Conservation (phyloP, 164 flowering plant species). For the Houttuynia cordata region DNA sequence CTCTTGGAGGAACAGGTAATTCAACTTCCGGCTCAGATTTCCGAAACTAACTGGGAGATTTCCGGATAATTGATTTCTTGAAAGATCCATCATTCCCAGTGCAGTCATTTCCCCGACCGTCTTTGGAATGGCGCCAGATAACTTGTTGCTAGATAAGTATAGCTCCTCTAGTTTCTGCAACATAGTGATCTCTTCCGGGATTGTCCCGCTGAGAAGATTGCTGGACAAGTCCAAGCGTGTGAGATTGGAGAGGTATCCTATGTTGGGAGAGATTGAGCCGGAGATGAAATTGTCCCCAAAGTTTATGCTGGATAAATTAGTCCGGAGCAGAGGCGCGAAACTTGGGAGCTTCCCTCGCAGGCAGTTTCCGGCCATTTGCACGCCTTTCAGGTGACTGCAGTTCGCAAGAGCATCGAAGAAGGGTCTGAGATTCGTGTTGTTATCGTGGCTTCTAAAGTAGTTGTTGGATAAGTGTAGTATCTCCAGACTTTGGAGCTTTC, state of each 20-base stretch:
- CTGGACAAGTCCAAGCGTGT: conserved; percentile 30
- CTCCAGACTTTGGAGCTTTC: conserved; percentile 5
- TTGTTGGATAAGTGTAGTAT: conserved; percentile 36
- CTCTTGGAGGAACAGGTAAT: conserved; percentile 31
- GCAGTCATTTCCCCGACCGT: conserved; percentile 17
- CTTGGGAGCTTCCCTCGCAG: too few species aligned
- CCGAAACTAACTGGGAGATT: conserved; percentile 34
- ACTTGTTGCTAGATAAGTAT: conserved; percentile 29
- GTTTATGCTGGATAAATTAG: too few species aligned
- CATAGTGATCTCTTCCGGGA: conserved; percentile 38
- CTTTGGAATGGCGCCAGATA: conserved; percentile 26
- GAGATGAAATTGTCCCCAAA: conserved; percentile 37
- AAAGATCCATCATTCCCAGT: conserved; percentile 42
- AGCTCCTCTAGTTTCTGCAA: conserved; percentile 26
- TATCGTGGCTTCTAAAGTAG: conserved; percentile 30
- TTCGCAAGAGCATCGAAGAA: conserved; percentile 36
- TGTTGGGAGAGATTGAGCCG: conserved; percentile 30
- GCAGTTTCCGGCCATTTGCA: too few species aligned
- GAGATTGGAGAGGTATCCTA: conserved; percentile 24
- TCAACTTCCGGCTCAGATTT: conserved; percentile 21
- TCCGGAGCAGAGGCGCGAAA: too few species aligned
- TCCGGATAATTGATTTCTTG: too few species aligned
- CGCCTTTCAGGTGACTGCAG: too few species aligned
- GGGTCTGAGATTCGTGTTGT: conserved; percentile 34
- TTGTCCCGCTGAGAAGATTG: conserved; percentile 33